phyloP scores from a whole-genome alignment of 805 yeast species.

The Candida alai region DNA sequence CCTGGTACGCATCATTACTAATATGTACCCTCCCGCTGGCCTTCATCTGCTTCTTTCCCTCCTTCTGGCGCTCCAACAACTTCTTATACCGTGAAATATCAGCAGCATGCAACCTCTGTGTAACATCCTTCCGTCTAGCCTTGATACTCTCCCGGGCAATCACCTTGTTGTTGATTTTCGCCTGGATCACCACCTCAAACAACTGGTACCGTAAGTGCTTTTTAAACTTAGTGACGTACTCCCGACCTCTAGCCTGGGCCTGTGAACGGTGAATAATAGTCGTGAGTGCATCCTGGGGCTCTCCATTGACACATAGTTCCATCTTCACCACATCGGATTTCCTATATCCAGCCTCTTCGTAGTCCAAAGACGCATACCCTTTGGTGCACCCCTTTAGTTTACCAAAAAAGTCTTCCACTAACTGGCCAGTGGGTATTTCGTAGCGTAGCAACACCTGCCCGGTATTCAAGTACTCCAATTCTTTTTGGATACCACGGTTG shows the following conservation, averaged over 20 bases:
- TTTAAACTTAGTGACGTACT: conserved; percentile 79
- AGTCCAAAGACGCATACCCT: conserved; percentile 93
- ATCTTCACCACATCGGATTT: conserved; percentile 79
- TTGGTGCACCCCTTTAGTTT: conserved; percentile 82
- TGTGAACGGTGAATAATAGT: conserved; percentile 84
- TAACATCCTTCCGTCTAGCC: conserved; percentile 92
- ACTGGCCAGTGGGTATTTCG: conserved; percentile 78
- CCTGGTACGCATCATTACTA: conserved; percentile 83
- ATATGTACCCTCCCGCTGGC: conserved; percentile 74
- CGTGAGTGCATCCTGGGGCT: conserved; percentile 86
- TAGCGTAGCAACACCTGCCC: conserved; percentile 82
- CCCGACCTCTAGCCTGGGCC: conserved; percentile 67
- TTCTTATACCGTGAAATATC: conserved; percentile 89
- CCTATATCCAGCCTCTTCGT: conserved; percentile 87
- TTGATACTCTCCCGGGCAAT: conserved; percentile 91
- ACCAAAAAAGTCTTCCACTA: conserved; percentile 95
- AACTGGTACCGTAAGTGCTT: conserved; percentile 77
- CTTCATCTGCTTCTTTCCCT: conserved; percentile 85
- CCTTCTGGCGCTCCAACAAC: conserved; percentile 82
- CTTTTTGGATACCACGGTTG: conserved; percentile 80
- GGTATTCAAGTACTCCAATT: conserved; percentile 67
- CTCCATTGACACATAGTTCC: conserved; percentile 86
- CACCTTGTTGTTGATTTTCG: conserved; percentile 72
- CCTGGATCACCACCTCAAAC: conserved; percentile 91
- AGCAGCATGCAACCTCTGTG: conserved; percentile 89